Evolutionary conservation across 352 stramenopile genomes (phyloP), one percentile per base, ranked within the genome.

Genomic region (Aphanomyces astaci): DNA sequence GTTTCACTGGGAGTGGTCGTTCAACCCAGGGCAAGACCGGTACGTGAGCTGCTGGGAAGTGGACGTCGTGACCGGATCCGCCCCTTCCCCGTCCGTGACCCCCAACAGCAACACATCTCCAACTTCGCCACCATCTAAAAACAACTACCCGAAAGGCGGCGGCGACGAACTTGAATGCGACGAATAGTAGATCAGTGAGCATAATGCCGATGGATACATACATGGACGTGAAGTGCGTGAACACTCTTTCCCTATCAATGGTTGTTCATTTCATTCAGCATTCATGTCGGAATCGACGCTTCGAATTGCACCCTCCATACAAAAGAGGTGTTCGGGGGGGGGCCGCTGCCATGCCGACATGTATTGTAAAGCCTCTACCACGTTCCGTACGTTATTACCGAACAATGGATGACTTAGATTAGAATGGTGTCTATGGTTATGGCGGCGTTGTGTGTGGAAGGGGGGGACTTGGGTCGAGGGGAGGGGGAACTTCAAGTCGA

Each of bases 31-130:
- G 2, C 40, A 72, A 0, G 71, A 76, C 51, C n/a, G 49, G 52
- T 80, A 76, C 52, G 64, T 67, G 57, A 73, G 66, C 25, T 80
- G 75, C 56, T 80, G 75, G 75, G 75, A 80, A 31, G 72, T 71
- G 0, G 49, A 51, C 32, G 56, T 65, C 56, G 56, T 51, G 5
- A 4, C 27, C 17, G 27, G 15, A 19, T 7, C 19, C 54, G 2
- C 25, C 54, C 2, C 0, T 28, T 7, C 7, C 31, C 9, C 11
- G 24, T 3, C 36, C 56, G 25, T 27, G 28, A n/a, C 31, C 24
- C 51, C 24, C 24, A 59, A 3, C 10, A 7, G 27, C 31, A 7
- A 7, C 7, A 15, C 15, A 15, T 43, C 36, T 15, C 25, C 55
- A 31, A 48, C 32, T 36, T n/a, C 3, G 2, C 10, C 54, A n/a